Percentiles rank a stretch among this genome's conserved stretches.
Conservation (phyloP, 1,284 basidiomycete genomes). For the Pyrrhoderma lamaoense region DNA sequence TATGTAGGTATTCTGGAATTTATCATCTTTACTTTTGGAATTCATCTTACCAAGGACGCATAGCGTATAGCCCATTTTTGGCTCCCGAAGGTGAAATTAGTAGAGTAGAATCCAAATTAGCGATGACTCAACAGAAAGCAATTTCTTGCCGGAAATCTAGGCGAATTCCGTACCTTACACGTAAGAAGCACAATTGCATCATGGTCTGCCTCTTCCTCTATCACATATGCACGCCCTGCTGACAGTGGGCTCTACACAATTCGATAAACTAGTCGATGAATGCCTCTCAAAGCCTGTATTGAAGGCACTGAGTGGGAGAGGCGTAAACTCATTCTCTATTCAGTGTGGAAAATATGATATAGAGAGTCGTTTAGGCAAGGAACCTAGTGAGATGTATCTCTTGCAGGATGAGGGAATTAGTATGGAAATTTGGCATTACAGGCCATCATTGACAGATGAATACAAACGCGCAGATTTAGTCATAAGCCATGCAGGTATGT, state of each 20-base stretch:
- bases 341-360: constrained; percentile 62
- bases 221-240: constrained; percentile 60
- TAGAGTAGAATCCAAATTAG: too few species aligned
- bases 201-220: too few species aligned
- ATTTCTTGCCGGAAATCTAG: too few species aligned
- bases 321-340: constrained; percentile 54
- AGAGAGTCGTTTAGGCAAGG: constrained; percentile 12
- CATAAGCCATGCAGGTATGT: constrained; percentile 87
- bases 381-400: constrained; percentile 22
- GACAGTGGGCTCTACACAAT: constrained; percentile 88
- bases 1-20: neutral
- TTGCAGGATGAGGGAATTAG: constrained; percentile 38
- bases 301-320: constrained; percentile 41
- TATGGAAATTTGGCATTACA: constrained; percentile 68
- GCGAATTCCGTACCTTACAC: too few species aligned
- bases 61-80: constrained; percentile 34
- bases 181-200: too few species aligned
- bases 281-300: constrained; percentile 54
- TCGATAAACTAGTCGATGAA: constrained; percentile 66
- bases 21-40: neutral
- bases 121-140: too few species aligned
- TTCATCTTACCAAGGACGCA: constrained; percentile 31
- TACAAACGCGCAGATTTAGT: constrained; percentile 68
- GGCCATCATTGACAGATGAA: constrained; percentile 58
- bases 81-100: too few species aligned